Base-by-base conservation (phyloP, 164 flowering plant species). In the Vitis vinifera region DNA sequence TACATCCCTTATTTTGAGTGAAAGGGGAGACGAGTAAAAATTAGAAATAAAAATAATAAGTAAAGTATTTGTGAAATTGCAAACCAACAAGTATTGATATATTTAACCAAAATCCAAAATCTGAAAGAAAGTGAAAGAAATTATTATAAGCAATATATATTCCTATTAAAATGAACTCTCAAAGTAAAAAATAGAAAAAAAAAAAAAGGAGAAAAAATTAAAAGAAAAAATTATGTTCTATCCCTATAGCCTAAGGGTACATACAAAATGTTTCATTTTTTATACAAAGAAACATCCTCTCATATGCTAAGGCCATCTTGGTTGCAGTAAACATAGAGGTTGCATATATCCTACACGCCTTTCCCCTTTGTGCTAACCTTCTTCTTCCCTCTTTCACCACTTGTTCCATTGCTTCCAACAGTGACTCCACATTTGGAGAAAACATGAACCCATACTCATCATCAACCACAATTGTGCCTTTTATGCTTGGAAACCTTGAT, bases 261-360 rank as follows among this genome's bases (percentile, higher is more conserved):
- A 51, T 69, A 68, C 88, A 87, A 56, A 72, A 85, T 65, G 52
- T 76, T 3, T 29, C 11, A 48, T 83, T 82, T 69, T 84, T 86
- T 76, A 86, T 85, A 60, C 89, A 84, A 11, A 88, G 79, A 52
- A 88, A 88, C 68, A 85, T 75, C 65, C 89, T 70, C 72, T 86
- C 92, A 69, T 87, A 86, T 12, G 89, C 86, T 4, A 81, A 73
- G 0, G 87, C 87, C 93, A 87, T 89, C 73, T 87, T 80, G 0
- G 61, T 63, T 0, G 93, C 84, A 0, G 85, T 85, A 63, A 84
- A 89, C 85, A 85, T 75, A 0, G 80, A 74, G 62, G 55, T 2
- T 4, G 84, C 90, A 59, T 72, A 68, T 10, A 55, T 71, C 71
- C 72, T 79, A 69, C 86, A 79, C 5, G 77, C 93, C 86, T 62